Conservation (phyloP, 768 basidiomycete species). For the Mycena kentingensis region DNA sequence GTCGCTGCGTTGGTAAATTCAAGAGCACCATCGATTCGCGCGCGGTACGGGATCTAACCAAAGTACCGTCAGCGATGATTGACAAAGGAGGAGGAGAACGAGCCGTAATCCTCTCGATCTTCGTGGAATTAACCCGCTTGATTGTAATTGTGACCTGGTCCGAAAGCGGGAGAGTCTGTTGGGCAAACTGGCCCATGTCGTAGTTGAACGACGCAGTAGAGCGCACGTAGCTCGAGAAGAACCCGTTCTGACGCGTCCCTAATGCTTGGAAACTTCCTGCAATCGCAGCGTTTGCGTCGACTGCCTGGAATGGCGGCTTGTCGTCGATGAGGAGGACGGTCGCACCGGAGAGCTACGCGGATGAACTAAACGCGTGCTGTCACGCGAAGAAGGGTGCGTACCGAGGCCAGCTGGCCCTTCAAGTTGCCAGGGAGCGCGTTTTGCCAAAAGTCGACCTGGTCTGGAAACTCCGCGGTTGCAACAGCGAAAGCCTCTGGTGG, state of each 20-base stretch:
- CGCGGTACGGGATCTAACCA: constrained; percentile 57
- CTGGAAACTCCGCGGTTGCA: constrained; percentile 50
- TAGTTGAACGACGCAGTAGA: constrained; percentile 44
- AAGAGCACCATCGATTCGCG: constrained; percentile 49
- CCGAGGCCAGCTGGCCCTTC: constrained; percentile 48
- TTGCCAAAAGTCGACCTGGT: constrained; percentile 57
- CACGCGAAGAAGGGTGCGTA: constrained; percentile 24
- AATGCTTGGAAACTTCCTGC: constrained; percentile 56
- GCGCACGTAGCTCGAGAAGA: constrained; percentile 48
- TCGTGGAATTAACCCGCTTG: constrained; percentile 40
- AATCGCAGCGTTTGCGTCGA: constrained; percentile 54
- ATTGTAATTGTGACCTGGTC: constrained; percentile 53
- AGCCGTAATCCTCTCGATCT: constrained; percentile 46
- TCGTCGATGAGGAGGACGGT: constrained; percentile 57
- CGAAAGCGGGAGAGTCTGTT: constrained; percentile 52
- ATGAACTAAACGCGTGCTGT: neutral
- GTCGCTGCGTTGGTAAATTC: constrained; percentile 51
- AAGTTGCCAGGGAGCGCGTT: constrained; percentile 47
- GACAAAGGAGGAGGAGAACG: neutral
- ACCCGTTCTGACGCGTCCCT: constrained; percentile 52
- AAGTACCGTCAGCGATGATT: neutral
- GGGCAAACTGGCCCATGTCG: constrained; percentile 56
- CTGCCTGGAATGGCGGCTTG: constrained; percentile 48
- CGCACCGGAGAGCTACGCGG: constrained; percentile 46
- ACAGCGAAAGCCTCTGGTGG: constrained; percentile 57